Base-by-base conservation (phyloP, 768 basidiomycete genomes). In the Podaxis sp. region DNA sequence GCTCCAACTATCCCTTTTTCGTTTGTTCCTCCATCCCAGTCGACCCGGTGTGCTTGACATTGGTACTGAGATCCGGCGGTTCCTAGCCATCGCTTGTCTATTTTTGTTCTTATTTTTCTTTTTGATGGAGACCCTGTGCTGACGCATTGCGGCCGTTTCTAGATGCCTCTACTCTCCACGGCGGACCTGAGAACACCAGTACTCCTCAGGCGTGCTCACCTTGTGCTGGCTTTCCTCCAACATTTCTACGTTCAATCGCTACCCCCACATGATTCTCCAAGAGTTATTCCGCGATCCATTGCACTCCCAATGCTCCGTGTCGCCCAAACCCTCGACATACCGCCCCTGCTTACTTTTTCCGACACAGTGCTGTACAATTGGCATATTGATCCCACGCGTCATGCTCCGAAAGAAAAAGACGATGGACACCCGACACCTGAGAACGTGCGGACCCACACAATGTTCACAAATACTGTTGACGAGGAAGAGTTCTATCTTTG, bases 341-440 rank as follows among this genome's bases (percentile, higher is more conserved):
- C 96, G 0, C 93, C 96, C 0, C 79, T 98, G 33, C 82, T 96
- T 55, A 97, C 96, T 1, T 99, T 95, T 72, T 89, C 95, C 22
- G 96, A 97, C 72, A 89, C 89, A 40, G 95, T 98, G 5, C 81
- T 99, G 26, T 98, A 95, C 77, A 97, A 98, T 70, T 93, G 92
- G 91, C 65, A 75, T 65, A 79, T 73, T 58, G 76, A 71, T 55
- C 58, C 57, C 13, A 57, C 56, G 73, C 77, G 71, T 65, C 79
- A 67, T 8, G 66, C 60, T 13, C 22, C 53, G 19, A 57, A 61
- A 5, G 63, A 59, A 42, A 54, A 56, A 3, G 65, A 65, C 44
- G 55, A 22, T 19, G 63, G 17, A 7, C 26, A 74, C 66, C 86
- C 85, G 0, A 73, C 81, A 17, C 75, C 84, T 2, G 75, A 85